Percentiles rank a stretch among this genome's conserved stretches.
These are phyloP conservation scores for Smittium mucronatum DNA, from an alignment of 371 early-diverging fungal species.

Conservation along the genomic window DNA sequence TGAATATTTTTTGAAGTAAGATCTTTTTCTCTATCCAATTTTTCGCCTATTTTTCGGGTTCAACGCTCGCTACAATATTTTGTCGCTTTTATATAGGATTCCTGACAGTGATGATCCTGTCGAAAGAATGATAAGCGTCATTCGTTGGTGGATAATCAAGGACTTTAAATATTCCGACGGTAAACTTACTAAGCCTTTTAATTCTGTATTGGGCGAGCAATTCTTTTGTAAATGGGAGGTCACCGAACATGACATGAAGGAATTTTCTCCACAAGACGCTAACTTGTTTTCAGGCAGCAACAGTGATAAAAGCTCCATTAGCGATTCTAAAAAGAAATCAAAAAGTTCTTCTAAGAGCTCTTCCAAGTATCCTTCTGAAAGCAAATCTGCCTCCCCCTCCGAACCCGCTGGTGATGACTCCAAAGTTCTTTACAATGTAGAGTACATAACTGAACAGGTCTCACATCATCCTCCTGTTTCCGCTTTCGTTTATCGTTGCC, in stretches of 20 bases:
- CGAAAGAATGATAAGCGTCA: constrained; percentile 48
- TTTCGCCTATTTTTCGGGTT: not conserved
- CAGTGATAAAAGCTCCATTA: not conserved
- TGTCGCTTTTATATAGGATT: constrained; percentile 25
- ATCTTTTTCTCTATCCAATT: not conserved
- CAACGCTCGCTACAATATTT: not conserved
- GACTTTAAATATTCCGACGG: constrained; percentile 43
- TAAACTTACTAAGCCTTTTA: constrained; percentile 42
- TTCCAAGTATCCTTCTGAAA: not conserved
- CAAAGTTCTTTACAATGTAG: constrained; percentile 23
- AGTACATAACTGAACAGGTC: constrained; percentile 43
- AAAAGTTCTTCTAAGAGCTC: not conserved
- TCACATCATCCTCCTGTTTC: constrained; percentile 52
- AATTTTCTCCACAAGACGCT: not conserved
- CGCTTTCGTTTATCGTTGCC: constrained; percentile 39
- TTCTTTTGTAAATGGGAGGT: constrained; percentile 45
- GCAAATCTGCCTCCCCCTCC: not conserved
- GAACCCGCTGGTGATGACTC: not conserved
- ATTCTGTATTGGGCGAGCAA: constrained; percentile 45
- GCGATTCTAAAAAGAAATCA: no score
- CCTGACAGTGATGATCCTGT: constrained; percentile 42
- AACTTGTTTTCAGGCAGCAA: constrained; percentile 9
- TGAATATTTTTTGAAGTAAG: constrained; percentile 44
- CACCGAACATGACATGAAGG: not conserved
- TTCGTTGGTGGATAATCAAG: constrained; percentile 56